Conservation (phyloP, 805 yeast species). For the Wickerhamiella lipophila region DNA sequence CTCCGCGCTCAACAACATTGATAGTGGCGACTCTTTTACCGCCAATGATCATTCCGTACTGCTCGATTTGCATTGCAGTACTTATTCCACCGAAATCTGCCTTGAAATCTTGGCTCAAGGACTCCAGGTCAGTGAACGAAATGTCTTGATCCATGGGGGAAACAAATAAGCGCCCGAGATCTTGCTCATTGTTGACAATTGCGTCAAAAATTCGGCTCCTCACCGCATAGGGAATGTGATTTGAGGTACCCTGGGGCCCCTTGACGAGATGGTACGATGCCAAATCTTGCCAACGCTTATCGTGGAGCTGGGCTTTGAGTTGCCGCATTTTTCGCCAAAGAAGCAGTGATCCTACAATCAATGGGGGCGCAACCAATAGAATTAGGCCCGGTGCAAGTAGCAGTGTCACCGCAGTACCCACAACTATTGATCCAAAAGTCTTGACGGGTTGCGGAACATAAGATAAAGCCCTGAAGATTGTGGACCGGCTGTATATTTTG, state of each 20-base stretch:
- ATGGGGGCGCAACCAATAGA: conserved; percentile 10
- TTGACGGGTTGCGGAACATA: conserved; percentile 12
- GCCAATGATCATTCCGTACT: conserved; percentile 4
- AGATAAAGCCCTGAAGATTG: neutral
- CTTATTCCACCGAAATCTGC: neutral
- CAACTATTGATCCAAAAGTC: conserved; percentile 7
- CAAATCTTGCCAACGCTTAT: conserved; percentile 8
- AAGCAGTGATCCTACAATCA: neutral
- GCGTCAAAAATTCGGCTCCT: conserved; percentile 11
- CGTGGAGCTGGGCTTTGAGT: conserved; percentile 2
- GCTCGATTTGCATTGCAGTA: neutral
- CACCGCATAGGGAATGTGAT: conserved; percentile 6
- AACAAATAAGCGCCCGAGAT: neutral
- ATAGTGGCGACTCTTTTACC: conserved; percentile 9
- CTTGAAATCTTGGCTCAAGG: conserved; percentile 9
- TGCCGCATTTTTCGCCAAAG: conserved; percentile 5
- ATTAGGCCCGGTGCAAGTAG: conserved; percentile 11
- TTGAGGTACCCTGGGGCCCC: neutral
- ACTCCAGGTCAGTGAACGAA: conserved; percentile 5
- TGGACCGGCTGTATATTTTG: neutral
- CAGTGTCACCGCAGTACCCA: conserved; percentile 3
- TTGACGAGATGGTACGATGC: conserved; percentile 6
- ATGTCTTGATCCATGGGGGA: neutral
- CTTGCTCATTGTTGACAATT: conserved; percentile 8
- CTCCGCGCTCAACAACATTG: neutral